Conservation (phyloP, 306 rosid genomes). For the Luffa aegyptiaca region DNA sequence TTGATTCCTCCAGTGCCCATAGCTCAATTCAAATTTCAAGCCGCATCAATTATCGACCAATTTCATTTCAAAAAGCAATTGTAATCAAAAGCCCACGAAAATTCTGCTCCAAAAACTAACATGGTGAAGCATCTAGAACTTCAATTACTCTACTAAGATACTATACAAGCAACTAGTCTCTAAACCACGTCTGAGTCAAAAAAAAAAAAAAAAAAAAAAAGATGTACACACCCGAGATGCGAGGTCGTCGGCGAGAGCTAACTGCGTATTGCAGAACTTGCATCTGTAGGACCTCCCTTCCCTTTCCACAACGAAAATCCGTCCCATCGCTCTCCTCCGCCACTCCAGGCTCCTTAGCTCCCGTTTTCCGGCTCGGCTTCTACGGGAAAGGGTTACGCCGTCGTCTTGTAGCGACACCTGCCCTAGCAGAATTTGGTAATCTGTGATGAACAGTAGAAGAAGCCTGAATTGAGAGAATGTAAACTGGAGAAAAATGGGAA, state of each 20-base stretch:
- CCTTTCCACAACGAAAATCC: constrained; percentile 67
- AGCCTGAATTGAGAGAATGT: background rate
- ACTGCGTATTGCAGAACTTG: constrained; percentile 80
- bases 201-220: background rate
- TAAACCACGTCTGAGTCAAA: background rate
- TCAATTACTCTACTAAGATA: background rate
- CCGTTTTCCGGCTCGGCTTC: background rate
- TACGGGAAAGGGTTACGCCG: background rate
- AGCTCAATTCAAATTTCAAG: background rate
- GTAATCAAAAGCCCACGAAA: background rate
- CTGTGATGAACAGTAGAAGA: background rate
- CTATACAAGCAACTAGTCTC: background rate
- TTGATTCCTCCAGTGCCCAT: background rate
- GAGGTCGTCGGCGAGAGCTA: constrained; percentile 65
- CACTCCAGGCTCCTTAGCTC: background rate
- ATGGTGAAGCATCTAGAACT: background rate
- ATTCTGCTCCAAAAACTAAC: background rate
- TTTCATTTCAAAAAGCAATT: background rate
- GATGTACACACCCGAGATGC: constrained; percentile 71
- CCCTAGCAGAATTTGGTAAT: background rate
- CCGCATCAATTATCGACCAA: background rate
- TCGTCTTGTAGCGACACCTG: background rate
- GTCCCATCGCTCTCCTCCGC: constrained; percentile 38
- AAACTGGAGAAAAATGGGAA: background rate
- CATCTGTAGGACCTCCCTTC: constrained; percentile 87